Evolutionary conservation across 176 grass and related monocot genomes (phyloP), one percentile per base, ranked within the genome.

Genomic region (Oryza australiensis): DNA sequence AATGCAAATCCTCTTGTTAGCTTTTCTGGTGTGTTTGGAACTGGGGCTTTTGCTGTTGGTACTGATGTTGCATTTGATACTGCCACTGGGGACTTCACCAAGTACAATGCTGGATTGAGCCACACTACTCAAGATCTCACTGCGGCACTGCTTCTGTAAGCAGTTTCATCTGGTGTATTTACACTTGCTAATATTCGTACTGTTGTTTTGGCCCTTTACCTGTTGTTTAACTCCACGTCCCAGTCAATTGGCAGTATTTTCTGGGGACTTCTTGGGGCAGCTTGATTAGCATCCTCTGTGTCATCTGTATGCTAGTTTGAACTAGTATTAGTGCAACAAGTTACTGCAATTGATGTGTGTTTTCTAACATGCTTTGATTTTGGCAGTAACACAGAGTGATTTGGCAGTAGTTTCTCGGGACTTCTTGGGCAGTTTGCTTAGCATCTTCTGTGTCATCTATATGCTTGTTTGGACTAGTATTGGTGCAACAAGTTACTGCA

Each of bases 51-150:
- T 72, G 87, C 88, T 41, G 22, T 93, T 80, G 94, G 91, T 49
- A 55, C 84, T 81, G 94, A 97, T 37, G 70, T 82, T 30, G 65
- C 94, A 86, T 93, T 86, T 85, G 88, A 97, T 70, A 93, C 94
- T 78, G 60, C 70, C 28, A 87, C 72, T 72, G 87, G 94, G 43
- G 86, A 97, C 64, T 88, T 93, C 40, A 89, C 78, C 42, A 93
- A 91, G 51, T 97, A 93, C 77, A 93, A 93, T 86, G 83, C 73
- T 74, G 94, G 83, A 41, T 8, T 91, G 86, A 97, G 94, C 73
- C 71, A 83, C 74, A 70, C 64, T 28, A 83, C 66, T 59, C 2
- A 72, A 28, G 94, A 93, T 72, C 74, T 97, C 53, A 66, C 78
- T 80, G 88, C 88, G 62, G 80, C 91, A 10, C 53, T 89, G 64